Percentiles rank a stretch among this genome's conserved stretches.
Conservation (phyloP, 768 basidiomycete species). For the Xerocomellus amylosporus region DNA sequence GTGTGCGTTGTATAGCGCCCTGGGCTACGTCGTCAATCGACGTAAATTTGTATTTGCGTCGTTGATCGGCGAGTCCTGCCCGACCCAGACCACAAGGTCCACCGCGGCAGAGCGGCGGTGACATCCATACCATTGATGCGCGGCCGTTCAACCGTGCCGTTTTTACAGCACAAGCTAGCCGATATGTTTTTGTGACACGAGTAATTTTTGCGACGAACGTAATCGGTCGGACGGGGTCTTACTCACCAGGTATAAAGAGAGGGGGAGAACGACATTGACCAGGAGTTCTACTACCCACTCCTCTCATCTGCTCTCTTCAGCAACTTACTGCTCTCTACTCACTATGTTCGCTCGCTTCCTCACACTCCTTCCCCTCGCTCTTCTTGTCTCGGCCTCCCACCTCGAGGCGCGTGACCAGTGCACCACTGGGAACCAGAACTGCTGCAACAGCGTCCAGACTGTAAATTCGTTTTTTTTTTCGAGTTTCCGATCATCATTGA, state of each 20-base stretch:
- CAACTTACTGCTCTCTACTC: neutral
- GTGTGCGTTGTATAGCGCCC: no score
- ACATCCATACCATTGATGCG: no score
- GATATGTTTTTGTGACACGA: neutral
- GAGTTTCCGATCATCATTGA: neutral
- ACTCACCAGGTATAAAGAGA: constrained; percentile 16
- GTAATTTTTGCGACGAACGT: neutral
- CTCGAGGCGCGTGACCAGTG: constrained; percentile 10
- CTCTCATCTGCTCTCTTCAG: neutral
- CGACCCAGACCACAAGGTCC: no score
- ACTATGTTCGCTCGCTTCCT: constrained; percentile 19
- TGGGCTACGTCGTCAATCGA: no score
- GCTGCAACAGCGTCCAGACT: constrained; percentile 10
- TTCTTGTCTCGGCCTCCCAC: constrained; percentile 9
- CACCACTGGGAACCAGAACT: neutral
- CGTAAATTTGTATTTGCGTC: no score
- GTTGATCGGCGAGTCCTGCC: no score
- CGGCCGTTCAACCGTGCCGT: no score
- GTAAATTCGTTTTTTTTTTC: neutral
- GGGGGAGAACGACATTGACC: neutral
- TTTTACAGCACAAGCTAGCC: constrained; percentile 3
- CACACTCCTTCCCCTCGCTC: constrained; percentile 17
- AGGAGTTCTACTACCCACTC: neutral
- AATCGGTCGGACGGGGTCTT: constrained; percentile 1
- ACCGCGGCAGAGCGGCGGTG: no score